These are phyloP conservation scores for Xylaria sp. DNA, from an alignment of 495 filamentous ascomycete species.

Conservation along the genomic window DNA sequence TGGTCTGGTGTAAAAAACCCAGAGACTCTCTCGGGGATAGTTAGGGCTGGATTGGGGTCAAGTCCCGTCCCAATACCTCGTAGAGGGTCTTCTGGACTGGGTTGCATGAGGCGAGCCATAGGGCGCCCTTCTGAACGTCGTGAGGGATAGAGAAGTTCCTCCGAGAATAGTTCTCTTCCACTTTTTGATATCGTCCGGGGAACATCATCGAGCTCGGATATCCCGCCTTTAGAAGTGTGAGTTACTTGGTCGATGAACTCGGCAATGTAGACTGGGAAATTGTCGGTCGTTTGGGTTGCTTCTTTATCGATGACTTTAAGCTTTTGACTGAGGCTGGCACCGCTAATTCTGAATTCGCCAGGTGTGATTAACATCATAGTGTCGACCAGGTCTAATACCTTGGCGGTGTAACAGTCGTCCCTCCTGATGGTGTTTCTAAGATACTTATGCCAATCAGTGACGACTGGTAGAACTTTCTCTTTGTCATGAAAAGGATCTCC, in stretches of 20 bases:
- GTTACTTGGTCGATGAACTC: slow-evolving; percentile 22
- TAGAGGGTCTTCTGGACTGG: background rate
- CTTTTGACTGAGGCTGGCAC: background rate
- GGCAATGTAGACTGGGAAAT: slow-evolving; percentile 28
- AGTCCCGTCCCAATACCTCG: slow-evolving; percentile 1
- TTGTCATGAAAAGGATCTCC: slow-evolving; percentile 13
- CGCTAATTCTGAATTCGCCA: slow-evolving; percentile 5
- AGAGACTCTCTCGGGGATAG: slow-evolving; percentile 3
- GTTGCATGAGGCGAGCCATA: slow-evolving; percentile 17
- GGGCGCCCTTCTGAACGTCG: slow-evolving; percentile 29
- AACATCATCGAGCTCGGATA: slow-evolving; percentile 22
- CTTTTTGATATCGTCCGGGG: slow-evolving; percentile 24
- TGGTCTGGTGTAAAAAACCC: slow-evolving; percentile 9
- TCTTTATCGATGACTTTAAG: slow-evolving; percentile 10
- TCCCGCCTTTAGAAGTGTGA: background rate
- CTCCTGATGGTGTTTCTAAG: slow-evolving; percentile 23
- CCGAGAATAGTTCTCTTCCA: slow-evolving; percentile 21
- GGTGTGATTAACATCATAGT: slow-evolving; percentile 34
- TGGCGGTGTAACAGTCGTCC: slow-evolving; percentile 28
- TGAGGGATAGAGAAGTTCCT: slow-evolving; percentile 30
- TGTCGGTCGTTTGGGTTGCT: slow-evolving; percentile 22
- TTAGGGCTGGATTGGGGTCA: background rate
- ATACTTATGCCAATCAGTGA: slow-evolving; percentile 40
- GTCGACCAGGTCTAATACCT: slow-evolving; percentile 29
- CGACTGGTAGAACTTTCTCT: slow-evolving; percentile 27